Base-by-base conservation (phyloP, 345 rosid species). In the Brassica juncea region DNA sequence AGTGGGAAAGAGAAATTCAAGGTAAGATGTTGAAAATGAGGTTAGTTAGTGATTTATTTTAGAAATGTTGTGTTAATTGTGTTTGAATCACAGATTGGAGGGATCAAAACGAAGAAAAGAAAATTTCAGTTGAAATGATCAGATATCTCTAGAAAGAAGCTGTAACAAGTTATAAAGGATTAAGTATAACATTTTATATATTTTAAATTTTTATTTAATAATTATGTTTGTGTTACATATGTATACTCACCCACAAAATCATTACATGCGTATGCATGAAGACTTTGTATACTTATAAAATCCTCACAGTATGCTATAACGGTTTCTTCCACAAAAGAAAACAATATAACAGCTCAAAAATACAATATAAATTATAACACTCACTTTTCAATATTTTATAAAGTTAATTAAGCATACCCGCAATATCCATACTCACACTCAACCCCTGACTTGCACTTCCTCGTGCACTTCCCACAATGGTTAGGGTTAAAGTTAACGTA, bases 381-480 rank as follows among this genome's bases (percentile, higher is more conserved):
- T 5, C 31, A 54, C 31, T 31, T 27, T 31, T 52, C 4, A 65
- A 15, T 25, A 66, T 57, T 27, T 72, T 11, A 15, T 32, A 71
- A 35, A 35, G 37, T 7, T 7, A 49, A 61, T 52, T 74, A 92
- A 82, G 91, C 91, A 77, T 93, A 88, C 64, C 92, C 97, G 62
- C 96, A 89, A 14, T 49, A 69, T 35, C 94, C 96, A 72, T 64
- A 85, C 64, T 83, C 86, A 55, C 96, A 93, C 66, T 68, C 68
- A n/a, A 78, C 57, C 69, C 93, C 90, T 0, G 42, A 28, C 9
- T 77, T 67, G 64, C 97, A 89, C 54, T 75, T 73, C 16, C 59
- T 80, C 54, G 66, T 76, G 84, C 96, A 91, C 78, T 87, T 82
- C 27, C 96, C 96, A 76, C 96, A 93, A 42, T 87, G 82, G 27